Conservation (phyloP, 108 stramenopile species). For the Skeletonema grethae region DNA sequence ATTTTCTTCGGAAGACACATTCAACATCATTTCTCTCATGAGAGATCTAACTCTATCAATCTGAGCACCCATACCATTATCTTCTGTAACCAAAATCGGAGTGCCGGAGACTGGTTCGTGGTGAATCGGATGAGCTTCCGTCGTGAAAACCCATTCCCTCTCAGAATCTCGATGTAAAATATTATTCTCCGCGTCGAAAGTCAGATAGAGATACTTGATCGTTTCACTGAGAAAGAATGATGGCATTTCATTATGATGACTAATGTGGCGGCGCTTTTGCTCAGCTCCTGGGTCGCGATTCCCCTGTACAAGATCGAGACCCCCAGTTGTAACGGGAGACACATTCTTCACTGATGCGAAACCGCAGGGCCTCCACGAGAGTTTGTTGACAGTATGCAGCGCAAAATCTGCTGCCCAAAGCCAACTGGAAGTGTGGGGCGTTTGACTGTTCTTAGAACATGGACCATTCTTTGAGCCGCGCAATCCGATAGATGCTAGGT, state of each 20-base stretch:
- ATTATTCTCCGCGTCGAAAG: slow-evolving; percentile 87
- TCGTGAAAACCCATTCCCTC: slow-evolving; percentile 90
- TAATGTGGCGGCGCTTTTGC: slow-evolving; percentile 19
- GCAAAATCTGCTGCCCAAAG: slow-evolving; percentile 79
- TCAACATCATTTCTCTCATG: slow-evolving; percentile 12
- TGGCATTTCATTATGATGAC: slow-evolving; percentile 92
- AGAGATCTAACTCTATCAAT: slow-evolving; percentile 20
- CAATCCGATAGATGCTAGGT: slow-evolving; percentile 69
- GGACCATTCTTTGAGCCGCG: slow-evolving; percentile 38
- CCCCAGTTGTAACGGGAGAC: slow-evolving; percentile 56
- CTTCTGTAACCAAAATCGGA: not conserved
- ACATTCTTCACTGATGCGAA: slow-evolving; percentile 65
- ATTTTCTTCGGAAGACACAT: not conserved
- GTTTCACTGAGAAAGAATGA: slow-evolving; percentile 96
- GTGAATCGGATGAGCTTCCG: slow-evolving; percentile 96
- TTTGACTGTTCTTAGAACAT: slow-evolving; percentile 13
- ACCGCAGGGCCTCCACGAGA: slow-evolving; percentile 57
- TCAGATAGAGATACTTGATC: slow-evolving; percentile 94
- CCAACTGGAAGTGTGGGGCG: slow-evolving; percentile 61
- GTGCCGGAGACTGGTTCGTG: slow-evolving; percentile 24
- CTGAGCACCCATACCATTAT: slow-evolving; percentile 7
- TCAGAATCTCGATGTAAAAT: slow-evolving; percentile 67
- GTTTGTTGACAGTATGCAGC: slow-evolving; percentile 43
- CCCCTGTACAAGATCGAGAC: slow-evolving; percentile 25
- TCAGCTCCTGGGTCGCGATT: slow-evolving; percentile 23